These are phyloP conservation scores for Raddia distichophylla DNA, from an alignment of 176 grass and related monocot species.

Conservation along the genomic window DNA sequence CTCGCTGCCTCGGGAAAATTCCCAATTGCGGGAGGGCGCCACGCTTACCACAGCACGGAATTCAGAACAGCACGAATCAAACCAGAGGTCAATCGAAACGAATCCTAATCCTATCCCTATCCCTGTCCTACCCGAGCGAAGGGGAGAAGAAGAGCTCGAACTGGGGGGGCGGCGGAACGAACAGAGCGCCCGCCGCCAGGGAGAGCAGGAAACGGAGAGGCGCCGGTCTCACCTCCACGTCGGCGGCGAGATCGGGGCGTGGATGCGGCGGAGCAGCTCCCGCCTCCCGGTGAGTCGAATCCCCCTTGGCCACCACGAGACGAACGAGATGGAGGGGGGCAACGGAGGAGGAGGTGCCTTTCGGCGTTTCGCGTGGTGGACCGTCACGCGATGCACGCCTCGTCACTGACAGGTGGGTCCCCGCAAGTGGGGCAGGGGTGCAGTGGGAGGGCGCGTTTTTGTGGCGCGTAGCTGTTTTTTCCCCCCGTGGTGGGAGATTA, in stretches of 20 bases:
- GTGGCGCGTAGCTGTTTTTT: background rate
- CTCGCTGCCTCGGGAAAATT: background rate
- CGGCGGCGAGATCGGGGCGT: constrained; percentile 3
- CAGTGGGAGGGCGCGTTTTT: background rate
- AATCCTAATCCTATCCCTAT: constrained; percentile 18
- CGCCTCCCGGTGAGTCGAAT: constrained; percentile 14
- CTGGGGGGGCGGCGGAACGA: background rate
- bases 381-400: background rate
- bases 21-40: background rate
- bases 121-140: background rate
- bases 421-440: fast-evolving
- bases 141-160: background rate
- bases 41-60: background rate
- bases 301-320: background rate
- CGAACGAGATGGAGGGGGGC: background rate
- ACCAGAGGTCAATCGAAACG: background rate
- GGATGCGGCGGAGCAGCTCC: background rate
- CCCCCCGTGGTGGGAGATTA: constrained; percentile 4
- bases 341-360: background rate
- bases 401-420: background rate
- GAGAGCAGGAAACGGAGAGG: background rate
- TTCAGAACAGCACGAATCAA: background rate
- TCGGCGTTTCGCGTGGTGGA: constrained; percentile 37
- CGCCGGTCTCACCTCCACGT: background rate
- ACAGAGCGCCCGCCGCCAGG: background rate